These are phyloP conservation scores for Ogataea degrootiae DNA, from an alignment of 805 yeast species.

Conservation along the genomic window DNA sequence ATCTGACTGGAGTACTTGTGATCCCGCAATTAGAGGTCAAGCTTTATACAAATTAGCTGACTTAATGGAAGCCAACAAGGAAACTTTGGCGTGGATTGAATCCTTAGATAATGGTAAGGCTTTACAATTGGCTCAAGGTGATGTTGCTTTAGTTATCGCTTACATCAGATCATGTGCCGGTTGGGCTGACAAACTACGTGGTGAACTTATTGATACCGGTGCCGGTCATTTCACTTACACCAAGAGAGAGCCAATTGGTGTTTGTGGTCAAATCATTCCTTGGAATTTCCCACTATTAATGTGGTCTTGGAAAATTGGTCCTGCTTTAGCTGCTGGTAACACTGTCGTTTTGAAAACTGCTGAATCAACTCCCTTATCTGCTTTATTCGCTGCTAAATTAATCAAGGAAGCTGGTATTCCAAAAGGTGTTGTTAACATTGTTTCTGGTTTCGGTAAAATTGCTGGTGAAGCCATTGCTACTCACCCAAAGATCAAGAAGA, in stretches of 20 bases:
- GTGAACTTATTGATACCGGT: slow-evolving; percentile 62
- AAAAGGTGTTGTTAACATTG: slow-evolving; percentile 67
- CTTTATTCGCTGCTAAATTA: slow-evolving; percentile 57
- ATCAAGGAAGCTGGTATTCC: slow-evolving; percentile 68
- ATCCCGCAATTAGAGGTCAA: slow-evolving; percentile 53
- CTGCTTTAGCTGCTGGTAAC: slow-evolving; percentile 75
- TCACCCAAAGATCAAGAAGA: slow-evolving; percentile 67
- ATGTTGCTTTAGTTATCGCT: slow-evolving; percentile 57
- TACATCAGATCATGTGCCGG: slow-evolving; percentile 72
- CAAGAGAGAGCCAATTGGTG: slow-evolving; percentile 72
- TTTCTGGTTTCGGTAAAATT: slow-evolving; percentile 70
- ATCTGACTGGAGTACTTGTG: slow-evolving; percentile 50
- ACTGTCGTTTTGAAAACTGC: slow-evolving; percentile 72
- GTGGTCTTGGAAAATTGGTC: slow-evolving; percentile 77
- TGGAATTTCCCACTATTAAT: slow-evolving; percentile 83
- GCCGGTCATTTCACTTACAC: slow-evolving; percentile 59
- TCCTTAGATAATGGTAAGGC: slow-evolving; percentile 78
- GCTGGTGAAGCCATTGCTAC: slow-evolving; percentile 68
- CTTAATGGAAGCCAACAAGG: slow-evolving; percentile 57
- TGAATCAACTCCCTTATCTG: slow-evolving; percentile 71
- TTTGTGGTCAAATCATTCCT: slow-evolving; percentile 80
- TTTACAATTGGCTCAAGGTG: slow-evolving; percentile 58
- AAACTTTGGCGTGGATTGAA: slow-evolving; percentile 63
- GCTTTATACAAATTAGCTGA: slow-evolving; percentile 61
- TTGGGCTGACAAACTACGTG: slow-evolving; percentile 64